Evolutionary conservation across 257 asterid species (phyloP), one percentile per base, ranked within the genome.

Genomic region (Fraxinus americana): DNA sequence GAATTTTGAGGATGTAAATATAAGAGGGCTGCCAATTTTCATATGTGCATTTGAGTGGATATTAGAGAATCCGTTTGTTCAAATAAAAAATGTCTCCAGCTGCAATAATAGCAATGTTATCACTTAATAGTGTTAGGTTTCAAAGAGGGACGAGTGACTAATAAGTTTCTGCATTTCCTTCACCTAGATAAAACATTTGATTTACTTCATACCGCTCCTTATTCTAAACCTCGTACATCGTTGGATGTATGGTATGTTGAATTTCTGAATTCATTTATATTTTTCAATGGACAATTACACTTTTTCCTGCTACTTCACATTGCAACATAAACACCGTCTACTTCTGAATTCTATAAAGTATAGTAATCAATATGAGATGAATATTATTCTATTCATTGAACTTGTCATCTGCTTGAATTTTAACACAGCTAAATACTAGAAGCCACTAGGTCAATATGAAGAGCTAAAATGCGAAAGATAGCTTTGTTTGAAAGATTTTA

Each of bases 391-490:
- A 21, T 61, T 61, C 68, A 61, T 61, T 23, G 34, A 61, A 7
- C 68, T 61, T 23, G 9, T 61, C 68, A 21, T 25, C 50, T 9
- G 30, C 68, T 61, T 75, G 45, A 16, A 38, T 79, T 66, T 73
- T 72, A 17, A 54, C 10, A 23, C 11, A 17, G 30, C 35, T 45
- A 45, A 70, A 69, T 61, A 61, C 66, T 7, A 66, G 27, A 74
- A 66, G 67, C 71, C 48, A 45, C 61, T 69, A 77, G 68, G 81
- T 43, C 67, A 75, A 35, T 67, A 34, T 8, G 70, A 66, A 50
- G 72, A 50, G 66, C 45, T 50, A 14, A 54, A 73, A 76, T 27
- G 16, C 59, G 21, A 63, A 54, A 4, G 75, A 48, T 75, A 70
- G 74, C 59, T 34, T 67, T 61, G 19, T 65, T 50, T 59, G 23